Evolutionary conservation across 805 yeast species (phyloP).

Genomic region (Pichia pseudocactophila): DNA sequence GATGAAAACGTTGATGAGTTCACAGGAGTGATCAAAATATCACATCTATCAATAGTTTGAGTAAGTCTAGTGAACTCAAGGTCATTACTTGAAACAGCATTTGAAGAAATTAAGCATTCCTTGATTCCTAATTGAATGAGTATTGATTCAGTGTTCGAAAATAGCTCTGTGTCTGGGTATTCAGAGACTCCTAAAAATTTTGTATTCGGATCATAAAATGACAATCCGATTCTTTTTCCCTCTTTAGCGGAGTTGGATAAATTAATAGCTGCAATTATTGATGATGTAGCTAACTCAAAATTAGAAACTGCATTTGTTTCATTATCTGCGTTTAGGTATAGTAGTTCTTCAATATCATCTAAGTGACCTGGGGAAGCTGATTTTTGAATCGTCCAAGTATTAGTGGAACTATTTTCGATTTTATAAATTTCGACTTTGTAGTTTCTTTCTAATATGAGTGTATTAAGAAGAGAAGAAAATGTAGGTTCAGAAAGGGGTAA

Average conservation of each 20-base stretch:
- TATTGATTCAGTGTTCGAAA: slow-evolving; percentile 76
- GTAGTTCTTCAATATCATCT: slow-evolving; percentile 64
- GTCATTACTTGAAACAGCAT: slow-evolving; percentile 24
- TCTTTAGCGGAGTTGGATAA: slow-evolving; percentile 31
- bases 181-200: slow-evolving; percentile 64
- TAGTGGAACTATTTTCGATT: slow-evolving; percentile 27
- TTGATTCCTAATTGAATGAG: slow-evolving; percentile 83
- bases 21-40: slow-evolving; percentile 56
- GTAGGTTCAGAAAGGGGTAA: slow-evolving; percentile 76
- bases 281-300: slow-evolving; percentile 14
- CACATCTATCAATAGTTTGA: slow-evolving; percentile 72
- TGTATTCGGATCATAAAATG: slow-evolving; percentile 67
- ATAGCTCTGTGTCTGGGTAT: slow-evolving; percentile 80
- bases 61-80: slow-evolving; percentile 55
- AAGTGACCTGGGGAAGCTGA: slow-evolving; percentile 89
- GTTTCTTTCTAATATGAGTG: slow-evolving; percentile 61
- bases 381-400: slow-evolving; percentile 46
- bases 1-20: slow-evolving; percentile 49
- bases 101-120: slow-evolving; percentile 53
- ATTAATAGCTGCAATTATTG: slow-evolving; percentile 48
- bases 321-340: slow-evolving; percentile 20
- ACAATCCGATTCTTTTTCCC: slow-evolving; percentile 58
- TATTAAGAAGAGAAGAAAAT: slow-evolving; percentile 52
- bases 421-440: slow-evolving; percentile 69
- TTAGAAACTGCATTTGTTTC: slow-evolving; percentile 27